These are phyloP conservation scores for Fagus sylvatica DNA, from an alignment of 306 rosid genomes.

Conservation along the genomic window DNA sequence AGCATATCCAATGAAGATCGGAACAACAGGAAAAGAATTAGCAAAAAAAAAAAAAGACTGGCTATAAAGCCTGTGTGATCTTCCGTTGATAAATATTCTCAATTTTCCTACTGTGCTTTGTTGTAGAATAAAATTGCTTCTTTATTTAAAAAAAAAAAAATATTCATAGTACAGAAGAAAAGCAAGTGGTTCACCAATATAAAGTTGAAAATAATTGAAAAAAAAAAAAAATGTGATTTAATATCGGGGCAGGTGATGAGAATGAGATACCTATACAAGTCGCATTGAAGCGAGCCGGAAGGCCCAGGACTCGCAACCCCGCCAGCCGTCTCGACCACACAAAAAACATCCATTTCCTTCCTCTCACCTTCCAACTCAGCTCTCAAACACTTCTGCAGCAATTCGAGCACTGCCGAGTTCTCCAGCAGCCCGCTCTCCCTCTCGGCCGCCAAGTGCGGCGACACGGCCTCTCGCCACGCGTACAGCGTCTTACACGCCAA, in stretches of 20 bases:
- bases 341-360: slow-evolving; percentile 47
- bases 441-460: slow-evolving; percentile 86
- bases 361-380: slow-evolving; percentile 29
- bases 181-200: background rate
- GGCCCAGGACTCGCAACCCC: slow-evolving; percentile 97
- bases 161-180: background rate
- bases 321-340: slow-evolving; percentile 88
- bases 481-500: slow-evolving; percentile 77
- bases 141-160: background rate
- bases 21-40: background rate
- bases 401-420: slow-evolving; percentile 51
- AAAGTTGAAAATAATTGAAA: background rate
- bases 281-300: slow-evolving; percentile 94
- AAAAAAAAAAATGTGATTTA: no score
- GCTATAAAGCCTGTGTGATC: background rate
- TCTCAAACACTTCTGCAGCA: slow-evolving; percentile 50
- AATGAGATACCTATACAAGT: slow-evolving; percentile 64
- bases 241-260: no score
- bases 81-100: background rate
- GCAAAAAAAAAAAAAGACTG: background rate
- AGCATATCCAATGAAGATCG: slow-evolving; percentile 23
- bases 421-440: slow-evolving; percentile 59
- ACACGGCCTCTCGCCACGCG: slow-evolving; percentile 84
- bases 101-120: no score
- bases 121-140: no score